Conservation (phyloP, 371 early-diverging fungal genomes). For the Blastocladiella emersonii region DNA sequence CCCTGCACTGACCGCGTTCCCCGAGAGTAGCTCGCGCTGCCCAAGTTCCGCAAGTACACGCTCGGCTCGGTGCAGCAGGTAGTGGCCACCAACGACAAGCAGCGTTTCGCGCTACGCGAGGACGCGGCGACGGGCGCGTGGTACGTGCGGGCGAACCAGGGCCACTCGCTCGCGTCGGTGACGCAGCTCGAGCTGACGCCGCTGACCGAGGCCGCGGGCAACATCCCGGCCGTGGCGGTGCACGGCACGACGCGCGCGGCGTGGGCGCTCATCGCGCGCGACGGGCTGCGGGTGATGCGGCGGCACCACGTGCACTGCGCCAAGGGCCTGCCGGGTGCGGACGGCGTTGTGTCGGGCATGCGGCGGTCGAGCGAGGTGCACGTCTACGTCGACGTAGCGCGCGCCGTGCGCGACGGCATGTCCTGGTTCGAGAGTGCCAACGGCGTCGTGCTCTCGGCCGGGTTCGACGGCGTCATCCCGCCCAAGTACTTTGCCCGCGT, state of each 20-base stretch:
- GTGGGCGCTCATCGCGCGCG: conserved; percentile 9
- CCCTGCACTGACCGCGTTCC: neutral
- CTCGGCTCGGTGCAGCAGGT: conserved; percentile 37
- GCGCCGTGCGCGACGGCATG: conserved; percentile 36
- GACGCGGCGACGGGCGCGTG: conserved; percentile 19
- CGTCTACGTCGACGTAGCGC: conserved; percentile 54
- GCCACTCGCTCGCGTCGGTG: conserved; percentile 48
- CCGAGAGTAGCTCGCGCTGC: conserved; percentile 24
- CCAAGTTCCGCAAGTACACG: conserved; percentile 37
- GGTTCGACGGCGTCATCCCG: neutral
- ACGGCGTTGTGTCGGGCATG: conserved; percentile 64
- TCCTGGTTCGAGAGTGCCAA: neutral
- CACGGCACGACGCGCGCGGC: conserved; percentile 52
- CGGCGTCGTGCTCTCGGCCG: neutral
- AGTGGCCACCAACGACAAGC: conserved; percentile 62
- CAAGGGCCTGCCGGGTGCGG: conserved; percentile 45
- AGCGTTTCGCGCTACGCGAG: conserved; percentile 47
- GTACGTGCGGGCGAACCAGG: conserved; percentile 73
- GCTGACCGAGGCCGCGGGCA: conserved; percentile 26
- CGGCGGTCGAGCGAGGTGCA: conserved; percentile 42
- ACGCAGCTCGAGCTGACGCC: conserved; percentile 36
- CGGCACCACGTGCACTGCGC: conserved; percentile 86
- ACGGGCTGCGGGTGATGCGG: conserved; percentile 59
- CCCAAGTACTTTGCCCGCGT: neutral
- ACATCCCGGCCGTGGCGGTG: conserved; percentile 38